phyloP scores from a whole-genome alignment of 306 rosid species.

The Prunus campanulata region DNA sequence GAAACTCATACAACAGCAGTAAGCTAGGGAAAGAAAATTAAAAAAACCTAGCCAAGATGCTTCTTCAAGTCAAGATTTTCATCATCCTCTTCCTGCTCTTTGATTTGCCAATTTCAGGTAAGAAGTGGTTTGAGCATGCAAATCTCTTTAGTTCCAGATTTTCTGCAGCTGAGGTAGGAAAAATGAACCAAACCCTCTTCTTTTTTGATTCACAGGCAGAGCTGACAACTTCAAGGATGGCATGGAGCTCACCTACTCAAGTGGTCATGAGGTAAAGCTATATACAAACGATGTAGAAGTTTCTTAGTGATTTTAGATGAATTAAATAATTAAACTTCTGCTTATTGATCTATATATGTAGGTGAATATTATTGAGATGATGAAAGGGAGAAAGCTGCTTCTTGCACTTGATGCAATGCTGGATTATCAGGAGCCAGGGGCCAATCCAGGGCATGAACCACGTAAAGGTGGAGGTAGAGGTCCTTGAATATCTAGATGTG shows the following conservation, averaged over 20 bases:
- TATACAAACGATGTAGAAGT: neutral
- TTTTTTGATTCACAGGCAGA: slow-evolving; percentile 8
- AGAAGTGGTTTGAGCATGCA: neutral
- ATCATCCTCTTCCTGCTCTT: slow-evolving; percentile 28
- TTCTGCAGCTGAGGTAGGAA: neutral
- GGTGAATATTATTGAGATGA: slow-evolving; percentile 1
- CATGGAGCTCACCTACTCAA: neutral
- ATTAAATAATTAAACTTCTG: neutral
- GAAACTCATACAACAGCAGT: neutral
- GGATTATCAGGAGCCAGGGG: slow-evolving; percentile 43
- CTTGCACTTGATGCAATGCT: slow-evolving; percentile 31
- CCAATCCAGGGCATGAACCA: slow-evolving; percentile 53
- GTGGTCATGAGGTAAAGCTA: slow-evolving; percentile 16
- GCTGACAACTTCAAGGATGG: slow-evolving; percentile 6
- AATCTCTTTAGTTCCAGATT: neutral
- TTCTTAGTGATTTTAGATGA: neutral
- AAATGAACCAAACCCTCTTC: neutral
- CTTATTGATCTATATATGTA: neutral
- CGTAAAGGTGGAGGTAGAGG: slow-evolving; percentile 32
- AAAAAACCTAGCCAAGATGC: slow-evolving; percentile 12
- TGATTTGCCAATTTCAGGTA: slow-evolving; percentile 29
- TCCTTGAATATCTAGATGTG: neutral
- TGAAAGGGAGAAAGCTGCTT: slow-evolving; percentile 39
- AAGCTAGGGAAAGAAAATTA: slow-evolving; percentile 7
- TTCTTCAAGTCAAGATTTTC: slow-evolving; percentile 34